Base-by-base conservation (phyloP, 768 basidiomycete species). In the Phanerochaete carnosa region DNA sequence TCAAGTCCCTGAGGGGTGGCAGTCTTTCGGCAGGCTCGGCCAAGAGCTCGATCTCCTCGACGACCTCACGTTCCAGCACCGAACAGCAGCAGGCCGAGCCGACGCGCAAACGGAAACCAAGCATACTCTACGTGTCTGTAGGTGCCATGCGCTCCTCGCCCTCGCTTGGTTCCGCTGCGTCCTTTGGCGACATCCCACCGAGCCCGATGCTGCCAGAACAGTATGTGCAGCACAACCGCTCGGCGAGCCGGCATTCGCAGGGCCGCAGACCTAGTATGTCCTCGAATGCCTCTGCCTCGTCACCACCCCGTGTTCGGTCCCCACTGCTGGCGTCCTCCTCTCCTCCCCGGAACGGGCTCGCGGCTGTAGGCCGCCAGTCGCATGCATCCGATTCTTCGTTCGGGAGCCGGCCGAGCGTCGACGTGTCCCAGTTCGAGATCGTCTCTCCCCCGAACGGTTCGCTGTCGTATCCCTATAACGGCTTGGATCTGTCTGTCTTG, bases 401-500 rank as follows among this genome's bases (percentile, higher is more conserved):
- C 58, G 76, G 74, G 52, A 78, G 77, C 59, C 74, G 79, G 23
- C 79, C 79, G 37, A 87, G 84, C 68, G 79, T 86, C 59, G 87
- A 90, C 65, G 77, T 75, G 15, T 83, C 85, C 16, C 85, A 87
- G 66, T 88, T 88, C 66, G 88, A 89, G 73, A 80, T 87, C 37
- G 80, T 88, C 1, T 69, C 71, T 26, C 66, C 87, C 45, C 65
- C 86, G 43, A 80, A 80, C 72, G 74, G 74, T 65, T 76, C 69
- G 65, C 76, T 87, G 62, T 75, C 79, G 61, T 86, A 86, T 68
- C 86, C 87, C 23, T 86, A 86, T 67, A 77, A 82, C 71, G 74
- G 72, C 28, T 69, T 82, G 58, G 83, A 85, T 66, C 78, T 82
- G 35, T 64, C 65, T 22, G 62, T 59, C 33, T 29, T 50, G 37